A percentile compares a stretch with the other conserved stretches of the same genome.
Evolutionary conservation across 306 rosid species (phyloP).

Genomic region (Prunus padus): DNA sequence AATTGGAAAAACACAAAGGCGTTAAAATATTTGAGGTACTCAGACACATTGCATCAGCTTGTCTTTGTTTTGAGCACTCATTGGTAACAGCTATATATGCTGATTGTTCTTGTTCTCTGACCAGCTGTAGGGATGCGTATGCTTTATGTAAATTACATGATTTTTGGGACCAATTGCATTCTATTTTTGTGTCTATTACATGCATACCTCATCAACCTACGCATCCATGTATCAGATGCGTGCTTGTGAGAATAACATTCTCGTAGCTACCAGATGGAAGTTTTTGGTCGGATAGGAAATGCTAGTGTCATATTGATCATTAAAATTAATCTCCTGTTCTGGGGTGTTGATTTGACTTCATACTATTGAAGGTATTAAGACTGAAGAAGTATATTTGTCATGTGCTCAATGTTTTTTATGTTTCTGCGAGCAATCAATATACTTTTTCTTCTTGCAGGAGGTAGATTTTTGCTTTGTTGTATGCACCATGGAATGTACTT

Average conservation of each 20-base stretch:
- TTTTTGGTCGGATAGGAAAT: not conserved
- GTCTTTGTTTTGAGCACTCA: not conserved
- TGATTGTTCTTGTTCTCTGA: not conserved
- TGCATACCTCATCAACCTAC: not conserved
- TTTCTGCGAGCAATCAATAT: not conserved
- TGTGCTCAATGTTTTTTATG: not conserved
- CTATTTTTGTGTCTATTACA: not conserved
- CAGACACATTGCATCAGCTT: not conserved
- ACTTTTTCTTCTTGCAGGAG: not conserved
- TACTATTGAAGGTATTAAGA: not conserved
- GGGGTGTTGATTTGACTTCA: not conserved
- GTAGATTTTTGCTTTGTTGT: not conserved
- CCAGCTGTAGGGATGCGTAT: not conserved
- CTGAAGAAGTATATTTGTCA: not conserved
- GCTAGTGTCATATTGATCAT: not conserved
- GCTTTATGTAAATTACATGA: not conserved
- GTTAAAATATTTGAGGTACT: conserved; percentile 43
- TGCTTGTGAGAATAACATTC: not conserved
- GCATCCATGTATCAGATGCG: not conserved
- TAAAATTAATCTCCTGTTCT: not conserved
- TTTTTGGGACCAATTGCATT: not conserved
- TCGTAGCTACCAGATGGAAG: not conserved
- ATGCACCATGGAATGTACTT: not conserved
- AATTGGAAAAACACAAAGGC: conserved; percentile 68
- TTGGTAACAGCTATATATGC: not conserved